Conservation (phyloP, 352 stramenopile species). For the Phytophthora pseudosyringae region DNA sequence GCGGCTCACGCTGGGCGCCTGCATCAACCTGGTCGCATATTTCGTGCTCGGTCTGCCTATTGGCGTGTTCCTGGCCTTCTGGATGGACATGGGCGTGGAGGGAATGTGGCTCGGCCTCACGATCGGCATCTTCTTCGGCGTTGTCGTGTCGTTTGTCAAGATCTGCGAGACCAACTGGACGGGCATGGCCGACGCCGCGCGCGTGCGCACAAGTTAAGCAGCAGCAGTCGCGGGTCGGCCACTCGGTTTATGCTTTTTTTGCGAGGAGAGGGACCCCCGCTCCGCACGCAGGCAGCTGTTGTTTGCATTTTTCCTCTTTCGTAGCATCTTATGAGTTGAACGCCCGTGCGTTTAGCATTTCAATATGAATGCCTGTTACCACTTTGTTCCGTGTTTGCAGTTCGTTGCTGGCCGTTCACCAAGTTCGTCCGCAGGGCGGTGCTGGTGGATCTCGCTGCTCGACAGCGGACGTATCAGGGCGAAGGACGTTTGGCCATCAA, state of each 20-base stretch:
- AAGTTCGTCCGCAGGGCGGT: too few species aligned
- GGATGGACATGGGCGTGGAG: conserved; percentile 62
- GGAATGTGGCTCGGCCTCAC: conserved; percentile 78
- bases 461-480: background rate
- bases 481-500: background rate
- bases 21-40: conserved; percentile 75
- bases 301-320: conserved; percentile 17
- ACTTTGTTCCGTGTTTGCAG: background rate
- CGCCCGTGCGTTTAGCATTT: conserved; percentile 36
- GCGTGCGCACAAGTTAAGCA: conserved; percentile 53
- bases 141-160: conserved; percentile 63
- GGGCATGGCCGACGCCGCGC: conserved; percentile 60
- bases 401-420: too few species aligned
- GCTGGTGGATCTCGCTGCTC: too few species aligned
- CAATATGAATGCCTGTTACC: conserved; percentile 33
- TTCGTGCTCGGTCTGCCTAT: conserved; percentile 75
- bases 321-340: conserved; percentile 41
- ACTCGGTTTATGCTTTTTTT: background rate
- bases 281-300: too few species aligned
- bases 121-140: conserved; percentile 60
- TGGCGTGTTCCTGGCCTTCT: conserved; percentile 68
- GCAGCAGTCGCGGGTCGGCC: background rate
- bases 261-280: too few species aligned
- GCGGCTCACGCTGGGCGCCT: conserved; percentile 55
- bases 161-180: conserved; percentile 67